Conservation (phyloP, 192 early-diverging fungal species). For the Cetraspora pellucida region DNA sequence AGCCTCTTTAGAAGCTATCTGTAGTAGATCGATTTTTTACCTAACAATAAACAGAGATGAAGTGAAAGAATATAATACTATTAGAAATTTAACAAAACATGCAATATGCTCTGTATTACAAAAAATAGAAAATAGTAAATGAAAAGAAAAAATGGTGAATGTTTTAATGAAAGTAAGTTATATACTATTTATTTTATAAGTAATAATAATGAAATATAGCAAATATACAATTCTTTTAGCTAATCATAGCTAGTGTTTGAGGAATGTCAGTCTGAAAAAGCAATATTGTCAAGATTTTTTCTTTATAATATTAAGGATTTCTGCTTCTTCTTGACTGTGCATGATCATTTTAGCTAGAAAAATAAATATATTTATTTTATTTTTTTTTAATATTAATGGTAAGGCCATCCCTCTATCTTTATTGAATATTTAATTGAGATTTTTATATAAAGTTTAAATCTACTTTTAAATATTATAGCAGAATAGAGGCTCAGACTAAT, state of each 20-base stretch:
- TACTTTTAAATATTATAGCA: too few species aligned
- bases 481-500: too few species aligned
- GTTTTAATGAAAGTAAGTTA: conserved; percentile 12
- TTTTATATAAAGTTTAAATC: too few species aligned
- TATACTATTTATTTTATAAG: background rate
- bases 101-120: conserved; percentile 4
- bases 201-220: conserved; percentile 16
- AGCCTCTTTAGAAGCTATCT: conserved; percentile 21
- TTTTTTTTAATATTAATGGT: too few species aligned
- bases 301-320: conserved; percentile 31
- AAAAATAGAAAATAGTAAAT: conserved; percentile 25
- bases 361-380: conserved; percentile 10
- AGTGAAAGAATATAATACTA: background rate
- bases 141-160: conserved; percentile 26
- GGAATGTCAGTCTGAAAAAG: conserved; percentile 23
- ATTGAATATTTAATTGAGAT: too few species aligned
- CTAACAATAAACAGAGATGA: background rate
- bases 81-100: conserved; percentile 25
- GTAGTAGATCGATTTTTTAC: conserved; percentile 17
- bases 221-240: background rate
- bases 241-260: conserved; percentile 20
- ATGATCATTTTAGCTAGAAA: conserved; percentile 9
- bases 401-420: too few species aligned
- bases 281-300: conserved; percentile 28
- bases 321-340: conserved; percentile 20